Percentiles rank a stretch among this genome's conserved stretches.
These are phyloP conservation scores for Epipyxis sp. DNA, from an alignment of 108 stramenopile genomes.

Conservation along the genomic window DNA sequence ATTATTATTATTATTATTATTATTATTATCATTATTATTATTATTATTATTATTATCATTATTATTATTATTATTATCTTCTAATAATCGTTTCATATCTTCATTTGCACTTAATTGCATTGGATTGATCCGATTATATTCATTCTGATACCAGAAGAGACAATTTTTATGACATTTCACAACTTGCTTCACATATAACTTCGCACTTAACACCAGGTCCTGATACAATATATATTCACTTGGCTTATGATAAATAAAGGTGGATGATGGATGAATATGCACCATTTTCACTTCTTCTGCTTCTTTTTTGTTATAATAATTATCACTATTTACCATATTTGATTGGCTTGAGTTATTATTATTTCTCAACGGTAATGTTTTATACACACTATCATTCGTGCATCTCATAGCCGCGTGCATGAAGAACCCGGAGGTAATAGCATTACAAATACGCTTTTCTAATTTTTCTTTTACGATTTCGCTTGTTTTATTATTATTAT, in stretches of 20 bases:
- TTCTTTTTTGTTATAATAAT: not conserved
- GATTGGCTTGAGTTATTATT: constrained; percentile 8
- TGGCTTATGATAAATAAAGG: constrained; percentile 33
- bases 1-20: too few species aligned
- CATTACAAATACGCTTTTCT: not conserved
- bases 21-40: too few species aligned
- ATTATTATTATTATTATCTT: too few species aligned
- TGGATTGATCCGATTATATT: too few species aligned
- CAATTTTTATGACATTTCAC: constrained; percentile 41
- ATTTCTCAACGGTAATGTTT: not conserved
- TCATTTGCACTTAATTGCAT: too few species aligned
- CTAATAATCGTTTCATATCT: too few species aligned
- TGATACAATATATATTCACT: constrained; percentile 49
- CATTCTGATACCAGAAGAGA: constrained; percentile 33
- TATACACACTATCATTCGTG: not conserved
- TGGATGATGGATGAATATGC: constrained; percentile 44
- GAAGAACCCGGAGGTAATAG: not conserved
- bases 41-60: too few species aligned
- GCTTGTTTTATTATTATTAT: constrained; percentile 4
- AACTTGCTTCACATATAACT: constrained; percentile 51
- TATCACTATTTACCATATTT: not conserved
- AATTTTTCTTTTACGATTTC: not conserved
- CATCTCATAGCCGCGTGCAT: constrained; percentile 7
- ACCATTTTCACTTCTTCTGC: constrained; percentile 40
- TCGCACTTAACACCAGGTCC: constrained; percentile 47